phyloP scores from a whole-genome alignment of 2,329 filamentous ascomycete genomes.

The Gliomastix tumulicola region DNA sequence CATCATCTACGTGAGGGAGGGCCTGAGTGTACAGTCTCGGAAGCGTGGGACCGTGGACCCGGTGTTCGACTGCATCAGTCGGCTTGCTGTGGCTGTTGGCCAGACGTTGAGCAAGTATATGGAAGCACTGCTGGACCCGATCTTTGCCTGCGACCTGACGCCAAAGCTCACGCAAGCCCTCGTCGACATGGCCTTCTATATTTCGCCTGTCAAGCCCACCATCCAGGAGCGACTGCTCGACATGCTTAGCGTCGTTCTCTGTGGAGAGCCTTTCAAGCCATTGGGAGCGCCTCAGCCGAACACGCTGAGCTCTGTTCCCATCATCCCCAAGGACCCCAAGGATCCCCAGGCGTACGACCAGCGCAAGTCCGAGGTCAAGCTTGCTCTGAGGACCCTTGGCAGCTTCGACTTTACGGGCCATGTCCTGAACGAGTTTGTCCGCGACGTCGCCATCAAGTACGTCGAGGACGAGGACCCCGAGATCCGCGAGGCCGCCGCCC shows the following conservation, averaged over 20 bases:
- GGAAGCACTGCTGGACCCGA: constrained; percentile 88
- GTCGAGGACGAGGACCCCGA: constrained; percentile 93
- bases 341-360: constrained; percentile 76
- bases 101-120: constrained; percentile 98
- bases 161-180: constrained; percentile 91
- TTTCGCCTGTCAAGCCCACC: constrained; percentile 83
- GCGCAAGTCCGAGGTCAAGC: constrained; percentile 78
- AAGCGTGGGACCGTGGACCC: constrained; percentile 62
- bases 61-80: constrained; percentile 96
- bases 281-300: constrained; percentile 83
- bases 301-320: constrained; percentile 71
- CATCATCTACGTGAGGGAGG: constrained; percentile 87
- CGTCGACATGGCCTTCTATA: constrained; percentile 98
- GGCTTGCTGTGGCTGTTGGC: constrained; percentile 88
- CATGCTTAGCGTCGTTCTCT: constrained; percentile 89
- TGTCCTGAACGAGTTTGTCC: constrained; percentile 95
- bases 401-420: constrained; percentile 94
- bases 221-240: constrained; percentile 93
- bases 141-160: constrained; percentile 93
- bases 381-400: constrained; percentile 91
- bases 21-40: constrained; percentile 71
- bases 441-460: constrained; percentile 96
- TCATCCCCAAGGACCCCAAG: constrained; percentile 81
- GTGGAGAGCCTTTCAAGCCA: constrained; percentile 85
- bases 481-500: constrained; percentile 85